Base-by-base conservation (phyloP, 2,329 filamentous ascomycete genomes). In the Colletotrichum sp. region DNA sequence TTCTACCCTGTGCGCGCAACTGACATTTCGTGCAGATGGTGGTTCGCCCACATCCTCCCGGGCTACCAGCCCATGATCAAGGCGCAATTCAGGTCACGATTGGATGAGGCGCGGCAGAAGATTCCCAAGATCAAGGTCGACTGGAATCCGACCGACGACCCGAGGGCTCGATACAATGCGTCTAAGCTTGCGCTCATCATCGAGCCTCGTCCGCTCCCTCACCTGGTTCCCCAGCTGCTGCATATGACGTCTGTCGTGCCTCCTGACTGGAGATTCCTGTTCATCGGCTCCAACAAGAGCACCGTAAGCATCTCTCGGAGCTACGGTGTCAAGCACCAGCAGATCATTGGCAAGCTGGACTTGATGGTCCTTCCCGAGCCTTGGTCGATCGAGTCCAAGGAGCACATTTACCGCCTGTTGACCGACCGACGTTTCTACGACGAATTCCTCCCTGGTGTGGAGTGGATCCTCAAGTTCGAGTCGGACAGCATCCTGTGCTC, bases 401-500 rank as follows among this genome's bases (percentile, higher is more conserved):
- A 91, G 78, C 83, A 86, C 75, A 84, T 90, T 24, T 87, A 83
- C 76, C 84, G 88, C 32, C 80, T 89, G 7, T 81, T 91, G 70
- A 91, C 90, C 5, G 88, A 89, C 77, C 68, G 85, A 3, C 85
- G 88, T 52, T 90, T 92, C 79, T 92, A 91, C 79, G 84, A 89
- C 76, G 86, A 88, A 76, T 86, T 89, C 65, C 79, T 90, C 21
- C 86, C 88, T 1, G 84, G 83, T 0, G 88, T 88, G 39, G 89
- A 91, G 81, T 91, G 88, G 88, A 81, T 91, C 30, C 83, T 92
- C 69, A 88, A 88, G 79, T 91, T 87, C 78, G 89, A 91, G 78
- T 84, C 86, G n/a, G 90, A 91, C 79, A 90, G 88, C 78, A 90
- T 91, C 62, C 81, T 91, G 62, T 91, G 90, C 78, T 87, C 89